Evolutionary conservation across 2,329 filamentous ascomycete species (phyloP).

Genomic region (Domatiomyces globalis): DNA sequence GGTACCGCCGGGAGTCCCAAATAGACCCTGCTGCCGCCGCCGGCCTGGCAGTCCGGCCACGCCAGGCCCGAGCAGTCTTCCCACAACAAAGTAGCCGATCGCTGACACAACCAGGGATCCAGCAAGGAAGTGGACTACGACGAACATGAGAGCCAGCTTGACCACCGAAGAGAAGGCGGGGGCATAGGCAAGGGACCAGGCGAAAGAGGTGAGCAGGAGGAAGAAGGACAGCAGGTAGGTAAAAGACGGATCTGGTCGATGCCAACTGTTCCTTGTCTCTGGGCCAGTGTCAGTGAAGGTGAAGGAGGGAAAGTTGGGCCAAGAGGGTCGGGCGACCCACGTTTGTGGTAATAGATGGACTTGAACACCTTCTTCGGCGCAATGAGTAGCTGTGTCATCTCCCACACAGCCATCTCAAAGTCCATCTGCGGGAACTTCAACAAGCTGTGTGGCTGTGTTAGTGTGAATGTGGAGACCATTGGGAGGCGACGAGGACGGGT

Average conservation of each 20-base stretch:
- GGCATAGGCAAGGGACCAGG: slow-evolving; percentile 45
- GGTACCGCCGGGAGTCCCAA: slow-evolving; percentile 37
- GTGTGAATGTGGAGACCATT: slow-evolving; percentile 2
- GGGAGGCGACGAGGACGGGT: neutral
- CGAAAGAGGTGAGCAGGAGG: slow-evolving; percentile 40
- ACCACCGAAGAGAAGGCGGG: slow-evolving; percentile 34
- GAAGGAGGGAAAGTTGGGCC: neutral
- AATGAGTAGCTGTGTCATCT: slow-evolving; percentile 55
- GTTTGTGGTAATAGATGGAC: slow-evolving; percentile 51
- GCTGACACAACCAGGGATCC: slow-evolving; percentile 46
- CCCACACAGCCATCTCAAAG: slow-evolving; percentile 60
- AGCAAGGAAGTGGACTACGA: slow-evolving; percentile 47
- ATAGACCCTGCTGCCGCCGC: slow-evolving; percentile 40
- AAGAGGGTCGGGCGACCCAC: slow-evolving; percentile 28
- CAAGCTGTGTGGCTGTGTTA: slow-evolving; percentile 28
- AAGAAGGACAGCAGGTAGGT: slow-evolving; percentile 56
- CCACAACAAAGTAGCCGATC: slow-evolving; percentile 50
- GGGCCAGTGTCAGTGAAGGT: slow-evolving; percentile 9
- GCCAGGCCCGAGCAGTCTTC: slow-evolving; percentile 45
- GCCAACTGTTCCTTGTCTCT: slow-evolving; percentile 59
- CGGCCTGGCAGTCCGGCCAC: slow-evolving; percentile 31
- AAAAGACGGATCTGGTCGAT: slow-evolving; percentile 55
- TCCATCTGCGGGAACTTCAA: slow-evolving; percentile 64
- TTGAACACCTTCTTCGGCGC: slow-evolving; percentile 58
- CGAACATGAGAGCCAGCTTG: slow-evolving; percentile 35